phyloP scores from a whole-genome alignment of 2,329 filamentous ascomycete genomes.

The Neurospora sp. region DNA sequence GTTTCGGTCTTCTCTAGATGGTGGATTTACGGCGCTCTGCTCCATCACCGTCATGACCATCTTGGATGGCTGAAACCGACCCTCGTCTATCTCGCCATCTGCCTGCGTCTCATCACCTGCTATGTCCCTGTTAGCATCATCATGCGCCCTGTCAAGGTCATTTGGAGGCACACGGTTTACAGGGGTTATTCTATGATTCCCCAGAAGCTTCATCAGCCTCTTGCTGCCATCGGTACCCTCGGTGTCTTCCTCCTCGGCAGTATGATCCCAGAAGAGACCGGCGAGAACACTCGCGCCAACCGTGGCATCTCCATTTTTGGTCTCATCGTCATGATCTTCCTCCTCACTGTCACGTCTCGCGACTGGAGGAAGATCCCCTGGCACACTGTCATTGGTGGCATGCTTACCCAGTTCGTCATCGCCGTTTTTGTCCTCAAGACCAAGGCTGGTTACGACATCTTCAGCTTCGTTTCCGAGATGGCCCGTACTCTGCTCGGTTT shows the following conservation, averaged over 20 bases:
- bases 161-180: slow-evolving; percentile 14
- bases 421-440: slow-evolving; percentile 83
- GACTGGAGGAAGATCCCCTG: slow-evolving; percentile 56
- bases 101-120: slow-evolving; percentile 9
- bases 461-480: slow-evolving; percentile 73
- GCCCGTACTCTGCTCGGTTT: slow-evolving; percentile 68
- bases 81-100: slow-evolving; percentile 14
- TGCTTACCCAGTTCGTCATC: slow-evolving; percentile 80
- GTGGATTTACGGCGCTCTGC: slow-evolving; percentile 28
- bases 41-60: slow-evolving; percentile 10
- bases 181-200: slow-evolving; percentile 41
- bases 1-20: slow-evolving; percentile 20
- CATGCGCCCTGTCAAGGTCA: slow-evolving; percentile 9
- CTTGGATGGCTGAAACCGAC: slow-evolving; percentile 18
- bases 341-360: slow-evolving; percentile 61
- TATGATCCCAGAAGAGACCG: slow-evolving; percentile 60
- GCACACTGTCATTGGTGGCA: slow-evolving; percentile 79
- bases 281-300: slow-evolving; percentile 69
- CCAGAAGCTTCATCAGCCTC: slow-evolving; percentile 50
- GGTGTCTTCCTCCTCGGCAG: slow-evolving; percentile 67
- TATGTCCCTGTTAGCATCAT: slow-evolving; percentile 9
- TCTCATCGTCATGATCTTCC: slow-evolving; percentile 56
- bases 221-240: slow-evolving; percentile 54
- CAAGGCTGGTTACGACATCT: slow-evolving; percentile 72
- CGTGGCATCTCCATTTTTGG: slow-evolving; percentile 76